phyloP scores from a whole-genome alignment of 768 basidiomycete genomes.

The Cyclocybe aegerita region DNA sequence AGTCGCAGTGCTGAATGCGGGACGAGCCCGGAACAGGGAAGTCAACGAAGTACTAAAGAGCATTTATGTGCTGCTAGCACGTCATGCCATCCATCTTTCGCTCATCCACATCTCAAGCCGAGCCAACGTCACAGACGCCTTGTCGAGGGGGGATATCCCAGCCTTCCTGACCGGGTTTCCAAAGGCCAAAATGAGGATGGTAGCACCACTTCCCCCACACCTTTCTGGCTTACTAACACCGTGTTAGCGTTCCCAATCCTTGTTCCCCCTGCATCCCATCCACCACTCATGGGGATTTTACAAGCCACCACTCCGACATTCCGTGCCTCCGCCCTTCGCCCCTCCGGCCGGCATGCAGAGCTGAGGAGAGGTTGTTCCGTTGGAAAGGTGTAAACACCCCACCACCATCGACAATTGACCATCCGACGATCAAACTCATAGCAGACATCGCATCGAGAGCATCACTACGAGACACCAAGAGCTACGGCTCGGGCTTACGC shows the following conservation, averaged over 20 bases:
- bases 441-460: constrained; percentile 15
- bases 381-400: constrained; percentile 34
- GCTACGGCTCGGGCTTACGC: constrained; percentile 16
- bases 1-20: constrained; percentile 24
- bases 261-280: constrained; percentile 9
- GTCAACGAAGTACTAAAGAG: constrained; percentile 15
- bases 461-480: constrained; percentile 6
- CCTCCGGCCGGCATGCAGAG: constrained; percentile 4
- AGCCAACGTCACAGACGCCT: constrained; percentile 11
- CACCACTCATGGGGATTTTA: no score
- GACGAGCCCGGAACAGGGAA: constrained; percentile 14
- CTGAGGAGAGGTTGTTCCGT: constrained; percentile 1
- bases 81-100: not conserved
- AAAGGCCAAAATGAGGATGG: not conserved
- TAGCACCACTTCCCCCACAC: constrained; percentile 1
- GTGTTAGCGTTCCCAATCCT: constrained; percentile 15
- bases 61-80: constrained; percentile 5
- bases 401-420: constrained; percentile 15
- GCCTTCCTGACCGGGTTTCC: constrained; percentile 12
- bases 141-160: constrained; percentile 16
- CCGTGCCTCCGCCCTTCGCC: constrained; percentile 6
- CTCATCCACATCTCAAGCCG: constrained; percentile 6
- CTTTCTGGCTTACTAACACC: constrained; percentile 5
- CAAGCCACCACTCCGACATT: no score
- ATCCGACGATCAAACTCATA: constrained; percentile 10